These are phyloP conservation scores for Fusarium keratoplasticum DNA, from an alignment of 2,329 filamentous ascomycete species.

Conservation along the genomic window DNA sequence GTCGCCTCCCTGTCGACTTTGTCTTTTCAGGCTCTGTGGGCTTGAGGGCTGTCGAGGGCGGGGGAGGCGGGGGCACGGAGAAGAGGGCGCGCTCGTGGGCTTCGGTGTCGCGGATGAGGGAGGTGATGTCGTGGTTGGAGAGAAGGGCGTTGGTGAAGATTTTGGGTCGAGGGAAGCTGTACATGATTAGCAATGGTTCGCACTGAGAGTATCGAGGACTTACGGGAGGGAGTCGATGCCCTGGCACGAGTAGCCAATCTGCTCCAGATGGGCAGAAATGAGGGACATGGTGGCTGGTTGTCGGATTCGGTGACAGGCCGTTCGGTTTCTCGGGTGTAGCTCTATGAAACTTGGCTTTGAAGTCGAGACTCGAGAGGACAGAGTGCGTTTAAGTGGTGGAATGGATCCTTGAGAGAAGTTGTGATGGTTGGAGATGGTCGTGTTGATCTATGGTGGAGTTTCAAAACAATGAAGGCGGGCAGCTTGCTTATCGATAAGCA, in stretches of 20 bases:
- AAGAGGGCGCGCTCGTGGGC: constrained; percentile 94
- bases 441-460: constrained; percentile 29
- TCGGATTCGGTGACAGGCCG: neutral
- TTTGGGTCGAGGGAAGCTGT: constrained; percentile 87
- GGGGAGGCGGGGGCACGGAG: constrained; percentile 83
- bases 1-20: constrained; percentile 60
- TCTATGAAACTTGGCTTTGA: neutral
- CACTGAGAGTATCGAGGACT: constrained; percentile 39
- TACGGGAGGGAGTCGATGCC: constrained; percentile 82
- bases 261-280: constrained; percentile 77
- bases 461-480: constrained; percentile 31
- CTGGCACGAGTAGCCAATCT: constrained; percentile 80
- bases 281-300: constrained; percentile 68
- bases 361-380: neutral
- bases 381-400: neutral
- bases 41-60: constrained; percentile 48
- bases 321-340: neutral
- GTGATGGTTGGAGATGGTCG: neutral
- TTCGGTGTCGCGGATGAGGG: constrained; percentile 94
- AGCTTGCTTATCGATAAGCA: constrained; percentile 35
- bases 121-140: constrained; percentile 89
- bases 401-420: neutral
- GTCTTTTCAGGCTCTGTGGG: constrained; percentile 53
- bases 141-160: constrained; percentile 96
- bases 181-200: neutral